Conservation (phyloP, 2,329 filamentous ascomycete species). For the Thelonectria blattea region DNA sequence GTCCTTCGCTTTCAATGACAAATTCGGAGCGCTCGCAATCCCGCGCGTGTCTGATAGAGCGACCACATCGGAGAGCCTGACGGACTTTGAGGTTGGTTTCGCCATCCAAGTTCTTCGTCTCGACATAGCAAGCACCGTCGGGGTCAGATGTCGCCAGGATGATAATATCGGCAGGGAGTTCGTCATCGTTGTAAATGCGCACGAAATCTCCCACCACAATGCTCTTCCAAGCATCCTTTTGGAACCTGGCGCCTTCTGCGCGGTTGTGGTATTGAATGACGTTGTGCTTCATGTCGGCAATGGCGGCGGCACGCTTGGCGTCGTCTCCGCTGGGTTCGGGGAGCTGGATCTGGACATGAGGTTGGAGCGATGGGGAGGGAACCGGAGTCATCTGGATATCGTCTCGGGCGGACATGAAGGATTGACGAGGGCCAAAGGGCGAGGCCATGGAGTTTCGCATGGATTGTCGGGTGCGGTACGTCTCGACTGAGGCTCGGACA, state of each 20-base stretch:
- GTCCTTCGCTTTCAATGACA: conserved; percentile 84
- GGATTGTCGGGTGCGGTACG: conserved; percentile 43
- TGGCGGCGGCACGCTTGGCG: conserved; percentile 44
- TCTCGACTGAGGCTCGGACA: conserved; percentile 63
- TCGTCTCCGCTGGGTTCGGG: conserved; percentile 42
- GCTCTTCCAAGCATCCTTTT: conserved; percentile 94
- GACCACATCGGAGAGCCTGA: conserved; percentile 85
- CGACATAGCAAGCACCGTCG: conserved; percentile 94
- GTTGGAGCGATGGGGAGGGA: conserved; percentile 72
- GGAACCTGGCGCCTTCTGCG: conserved; percentile 78
- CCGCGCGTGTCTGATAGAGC: conserved; percentile 81
- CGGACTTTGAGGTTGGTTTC: conserved; percentile 98
- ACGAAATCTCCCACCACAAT: conserved; percentile 96
- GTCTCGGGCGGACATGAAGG: conserved; percentile 62
- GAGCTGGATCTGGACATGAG: conserved; percentile 46
- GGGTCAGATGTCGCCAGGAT: conserved; percentile 91
- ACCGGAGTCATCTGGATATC: conserved; percentile 97
- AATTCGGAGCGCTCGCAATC: conserved; percentile 94
- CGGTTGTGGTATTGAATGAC: conserved; percentile 76
- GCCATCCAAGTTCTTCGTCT: conserved; percentile 97
- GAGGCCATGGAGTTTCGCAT: conserved; percentile 51
- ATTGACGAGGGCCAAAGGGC: conserved; percentile 60
- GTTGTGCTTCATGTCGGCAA: conserved; percentile 56
- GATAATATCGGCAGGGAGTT: conserved; percentile 91
- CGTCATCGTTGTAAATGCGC: conserved; percentile 94